phyloP scores from a whole-genome alignment of 768 basidiomycete species.

The Cystofilobasidium ferigula region DNA sequence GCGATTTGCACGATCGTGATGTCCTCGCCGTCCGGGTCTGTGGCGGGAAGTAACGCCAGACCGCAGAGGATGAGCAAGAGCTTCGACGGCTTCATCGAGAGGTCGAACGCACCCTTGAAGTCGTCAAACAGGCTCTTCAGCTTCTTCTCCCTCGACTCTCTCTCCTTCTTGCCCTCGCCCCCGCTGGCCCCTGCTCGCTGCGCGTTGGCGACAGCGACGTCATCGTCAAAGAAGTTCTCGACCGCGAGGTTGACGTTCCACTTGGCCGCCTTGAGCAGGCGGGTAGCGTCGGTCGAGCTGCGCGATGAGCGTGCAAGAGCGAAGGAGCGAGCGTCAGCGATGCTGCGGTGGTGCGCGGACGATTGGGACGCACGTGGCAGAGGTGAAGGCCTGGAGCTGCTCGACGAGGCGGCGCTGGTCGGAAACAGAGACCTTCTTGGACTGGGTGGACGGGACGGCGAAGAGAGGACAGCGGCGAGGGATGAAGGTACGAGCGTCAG shows the following conservation, averaged over 20 bases:
- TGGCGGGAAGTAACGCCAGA: background rate
- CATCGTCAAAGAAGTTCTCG: conserved; percentile 35
- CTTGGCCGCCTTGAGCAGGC: conserved; percentile 33
- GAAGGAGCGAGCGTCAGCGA: background rate
- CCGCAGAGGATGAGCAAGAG: background rate
- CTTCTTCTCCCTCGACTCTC: conserved; percentile 32
- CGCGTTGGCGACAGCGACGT: conserved; percentile 29
- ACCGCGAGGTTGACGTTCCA: conserved; percentile 37
- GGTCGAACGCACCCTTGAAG: conserved; percentile 34
- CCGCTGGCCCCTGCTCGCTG: background rate
- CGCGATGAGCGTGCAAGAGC: background rate
- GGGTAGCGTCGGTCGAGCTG: conserved; percentile 32
- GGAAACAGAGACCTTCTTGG: conserved; percentile 8
- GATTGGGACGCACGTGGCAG: conserved; percentile 7
- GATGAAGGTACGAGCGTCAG: too few species aligned
- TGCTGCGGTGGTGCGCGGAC: background rate
- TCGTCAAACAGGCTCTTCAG: conserved; percentile 37
- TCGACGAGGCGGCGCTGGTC: conserved; percentile 16
- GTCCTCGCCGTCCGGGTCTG: background rate
- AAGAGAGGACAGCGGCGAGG: too few species aligned
- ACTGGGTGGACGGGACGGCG: background rate
- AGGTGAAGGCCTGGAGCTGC: conserved; percentile 22
- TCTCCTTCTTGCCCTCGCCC: conserved; percentile 24
- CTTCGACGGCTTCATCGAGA: too few species aligned
- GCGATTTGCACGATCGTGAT: conserved; percentile 38